These are phyloP conservation scores for Cladosporium sp. DNA, from an alignment of 2,329 filamentous ascomycete genomes.

Conservation along the genomic window DNA sequence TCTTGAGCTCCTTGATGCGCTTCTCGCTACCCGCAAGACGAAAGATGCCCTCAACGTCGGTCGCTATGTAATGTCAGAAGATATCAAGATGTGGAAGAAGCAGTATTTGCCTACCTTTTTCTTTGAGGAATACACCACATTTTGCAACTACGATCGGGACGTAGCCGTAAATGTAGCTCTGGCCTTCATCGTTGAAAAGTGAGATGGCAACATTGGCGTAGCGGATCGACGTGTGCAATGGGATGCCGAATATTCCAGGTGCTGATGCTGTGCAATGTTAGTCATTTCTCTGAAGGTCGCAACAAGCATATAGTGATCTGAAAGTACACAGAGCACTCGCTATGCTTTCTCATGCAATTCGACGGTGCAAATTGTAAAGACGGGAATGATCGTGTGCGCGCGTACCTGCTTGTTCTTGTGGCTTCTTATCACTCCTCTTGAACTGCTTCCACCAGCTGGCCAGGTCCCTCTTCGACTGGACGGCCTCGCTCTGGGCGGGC, in stretches of 20 bases:
- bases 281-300: background rate
- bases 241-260: constrained; percentile 89
- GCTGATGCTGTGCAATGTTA: constrained; percentile 13
- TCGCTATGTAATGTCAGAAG: constrained; percentile 59
- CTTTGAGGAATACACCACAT: constrained; percentile 94
- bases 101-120: constrained; percentile 73
- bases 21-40: constrained; percentile 94
- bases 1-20: constrained; percentile 94
- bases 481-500: constrained; percentile 61
- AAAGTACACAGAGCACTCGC: background rate
- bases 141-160: constrained; percentile 98
- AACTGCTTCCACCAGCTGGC: constrained; percentile 98
- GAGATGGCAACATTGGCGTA: constrained; percentile 99
- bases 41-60: constrained; percentile 93
- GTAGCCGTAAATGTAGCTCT: constrained; percentile 98
- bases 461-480: constrained; percentile 81
- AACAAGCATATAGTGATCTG: background rate
- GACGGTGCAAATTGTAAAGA: background rate
- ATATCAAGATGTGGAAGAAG: background rate
- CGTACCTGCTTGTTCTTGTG: constrained; percentile 64
- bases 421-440: constrained; percentile 66
- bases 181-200: constrained; percentile 84
- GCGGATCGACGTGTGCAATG: constrained; percentile 88
- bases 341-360: background rate
- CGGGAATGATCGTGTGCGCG: constrained; percentile 11